These are phyloP conservation scores for Xylariaceae sp. DNA, from an alignment of 2,329 filamentous ascomycete genomes.

Conservation along the genomic window DNA sequence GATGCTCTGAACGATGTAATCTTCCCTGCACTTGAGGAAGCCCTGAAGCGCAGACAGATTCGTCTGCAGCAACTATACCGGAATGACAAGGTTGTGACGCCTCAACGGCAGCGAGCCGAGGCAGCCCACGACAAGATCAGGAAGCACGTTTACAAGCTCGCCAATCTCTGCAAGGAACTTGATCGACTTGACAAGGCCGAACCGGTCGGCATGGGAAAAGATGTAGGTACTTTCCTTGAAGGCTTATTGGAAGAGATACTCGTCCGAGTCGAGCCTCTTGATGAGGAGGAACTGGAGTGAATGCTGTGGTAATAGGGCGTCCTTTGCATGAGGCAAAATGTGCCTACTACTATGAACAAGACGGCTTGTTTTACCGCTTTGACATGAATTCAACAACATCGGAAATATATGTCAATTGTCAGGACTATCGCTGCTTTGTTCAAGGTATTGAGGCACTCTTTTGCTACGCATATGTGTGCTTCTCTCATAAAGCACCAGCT, in stretches of 20 bases:
- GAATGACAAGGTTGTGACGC: slow-evolving; percentile 45
- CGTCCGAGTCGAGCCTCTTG: slow-evolving; percentile 81
- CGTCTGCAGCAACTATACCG: slow-evolving; percentile 50
- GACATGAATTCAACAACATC: background rate
- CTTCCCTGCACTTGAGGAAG: slow-evolving; percentile 85
- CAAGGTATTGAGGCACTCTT: background rate
- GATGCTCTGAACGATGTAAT: slow-evolving; percentile 89
- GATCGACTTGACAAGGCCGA: slow-evolving; percentile 81
- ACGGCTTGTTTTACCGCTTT: slow-evolving; percentile 1
- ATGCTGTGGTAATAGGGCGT: background rate
- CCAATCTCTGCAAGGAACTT: slow-evolving; percentile 80
- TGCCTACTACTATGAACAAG: slow-evolving; percentile 2
- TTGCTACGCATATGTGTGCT: background rate
- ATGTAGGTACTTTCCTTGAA: slow-evolving; percentile 83
- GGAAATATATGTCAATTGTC: slow-evolving; percentile 1
- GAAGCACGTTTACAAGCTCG: slow-evolving; percentile 75
- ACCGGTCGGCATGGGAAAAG: slow-evolving; percentile 89
- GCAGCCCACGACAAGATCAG: slow-evolving; percentile 76
- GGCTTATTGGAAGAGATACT: slow-evolving; percentile 90
- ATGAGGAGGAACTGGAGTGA: slow-evolving; percentile 54
- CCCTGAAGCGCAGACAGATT: slow-evolving; percentile 72
- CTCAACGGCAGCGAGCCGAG: slow-evolving; percentile 63
- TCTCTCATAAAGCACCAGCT: background rate
- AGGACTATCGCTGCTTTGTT: background rate
- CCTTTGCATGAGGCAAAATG: background rate